phyloP scores from a whole-genome alignment of 352 stramenopile species.

The Phytophthora multivora region DNA sequence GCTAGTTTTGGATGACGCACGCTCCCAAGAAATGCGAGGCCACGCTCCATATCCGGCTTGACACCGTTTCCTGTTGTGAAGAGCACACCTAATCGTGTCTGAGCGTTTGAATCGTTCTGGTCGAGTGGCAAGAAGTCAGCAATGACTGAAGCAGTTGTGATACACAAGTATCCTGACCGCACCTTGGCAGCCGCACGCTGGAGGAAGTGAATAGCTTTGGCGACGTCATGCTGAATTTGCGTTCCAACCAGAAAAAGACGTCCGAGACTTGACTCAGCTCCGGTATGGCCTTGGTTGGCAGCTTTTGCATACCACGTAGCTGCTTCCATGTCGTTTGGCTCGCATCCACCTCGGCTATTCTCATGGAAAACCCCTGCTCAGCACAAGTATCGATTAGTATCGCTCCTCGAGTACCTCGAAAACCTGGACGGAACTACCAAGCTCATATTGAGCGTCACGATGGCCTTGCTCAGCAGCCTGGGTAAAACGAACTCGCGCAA shows the following conservation, averaged over 20 bases:
- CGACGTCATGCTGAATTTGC: slow-evolving; percentile 37
- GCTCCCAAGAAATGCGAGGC: slow-evolving; percentile 51
- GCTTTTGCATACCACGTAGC: slow-evolving; percentile 61
- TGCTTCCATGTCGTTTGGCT: slow-evolving; percentile 29
- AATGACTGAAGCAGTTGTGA: background rate
- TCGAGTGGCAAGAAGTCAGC: background rate
- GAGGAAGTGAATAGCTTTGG: slow-evolving; percentile 69
- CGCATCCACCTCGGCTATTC: slow-evolving; percentile 21
- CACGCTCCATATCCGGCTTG: slow-evolving; percentile 62
- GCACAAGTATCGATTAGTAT: background rate
- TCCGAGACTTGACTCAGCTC: slow-evolving; percentile 57
- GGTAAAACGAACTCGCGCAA: slow-evolving; percentile 47
- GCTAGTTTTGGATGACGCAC: slow-evolving; percentile 20
- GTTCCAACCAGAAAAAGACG: slow-evolving; percentile 41
- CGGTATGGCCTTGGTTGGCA: slow-evolving; percentile 49
- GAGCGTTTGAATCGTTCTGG: slow-evolving; percentile 49
- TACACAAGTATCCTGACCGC: background rate
- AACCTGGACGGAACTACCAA: background rate
- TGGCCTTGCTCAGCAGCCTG: slow-evolving; percentile 63
- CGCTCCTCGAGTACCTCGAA: too few species aligned
- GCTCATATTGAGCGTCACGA: slow-evolving; percentile 55
- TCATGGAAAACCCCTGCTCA: slow-evolving; percentile 45
- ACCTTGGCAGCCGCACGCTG: slow-evolving; percentile 63
- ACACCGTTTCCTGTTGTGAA: slow-evolving; percentile 54
- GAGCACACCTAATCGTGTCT: slow-evolving; percentile 52